phyloP scores from a whole-genome alignment of 176 grass and related monocot species.

The Elymus sibiricus region DNA sequence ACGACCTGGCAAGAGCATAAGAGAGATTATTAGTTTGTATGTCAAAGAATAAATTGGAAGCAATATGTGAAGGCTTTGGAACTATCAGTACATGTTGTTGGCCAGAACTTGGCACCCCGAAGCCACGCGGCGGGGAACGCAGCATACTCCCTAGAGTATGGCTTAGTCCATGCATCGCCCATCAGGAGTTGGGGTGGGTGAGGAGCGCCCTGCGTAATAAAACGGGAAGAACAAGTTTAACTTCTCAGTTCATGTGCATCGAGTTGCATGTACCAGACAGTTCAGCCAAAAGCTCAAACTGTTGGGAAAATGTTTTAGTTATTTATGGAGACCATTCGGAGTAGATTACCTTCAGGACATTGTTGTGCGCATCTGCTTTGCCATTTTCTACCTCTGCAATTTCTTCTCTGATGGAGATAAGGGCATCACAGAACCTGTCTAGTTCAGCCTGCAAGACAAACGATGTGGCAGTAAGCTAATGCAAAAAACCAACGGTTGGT shows the following conservation, averaged over 20 bases:
- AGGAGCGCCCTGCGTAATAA: constrained; percentile 74
- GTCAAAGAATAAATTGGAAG: neutral
- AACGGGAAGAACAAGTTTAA: constrained; percentile 21
- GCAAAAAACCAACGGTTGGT: constrained; percentile 17
- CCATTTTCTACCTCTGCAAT: constrained; percentile 85
- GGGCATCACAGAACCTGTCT: constrained; percentile 98
- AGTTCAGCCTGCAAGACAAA: constrained; percentile 72
- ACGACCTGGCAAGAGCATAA: constrained; percentile 49
- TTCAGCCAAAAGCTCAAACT: neutral
- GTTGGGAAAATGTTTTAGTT: neutral
- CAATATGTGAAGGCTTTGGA: neutral
- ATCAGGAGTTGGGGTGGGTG: constrained; percentile 86
- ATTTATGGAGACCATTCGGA: neutral
- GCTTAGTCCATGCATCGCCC: constrained; percentile 92
- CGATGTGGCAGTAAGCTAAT: constrained; percentile 23
- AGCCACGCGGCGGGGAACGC: constrained; percentile 94
- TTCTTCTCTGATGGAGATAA: constrained; percentile 97
- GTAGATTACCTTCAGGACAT: constrained; percentile 90
- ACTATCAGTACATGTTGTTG: constrained; percentile 65
- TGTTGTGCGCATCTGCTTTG: constrained; percentile 75
- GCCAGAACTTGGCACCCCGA: constrained; percentile 95
- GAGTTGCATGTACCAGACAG: neutral
- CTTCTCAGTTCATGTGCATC: neutral
- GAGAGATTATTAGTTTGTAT: neutral
- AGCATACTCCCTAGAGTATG: constrained; percentile 90